Conservation (phyloP, 2,329 filamentous ascomycete genomes). For the Sporothrix mexicana region DNA sequence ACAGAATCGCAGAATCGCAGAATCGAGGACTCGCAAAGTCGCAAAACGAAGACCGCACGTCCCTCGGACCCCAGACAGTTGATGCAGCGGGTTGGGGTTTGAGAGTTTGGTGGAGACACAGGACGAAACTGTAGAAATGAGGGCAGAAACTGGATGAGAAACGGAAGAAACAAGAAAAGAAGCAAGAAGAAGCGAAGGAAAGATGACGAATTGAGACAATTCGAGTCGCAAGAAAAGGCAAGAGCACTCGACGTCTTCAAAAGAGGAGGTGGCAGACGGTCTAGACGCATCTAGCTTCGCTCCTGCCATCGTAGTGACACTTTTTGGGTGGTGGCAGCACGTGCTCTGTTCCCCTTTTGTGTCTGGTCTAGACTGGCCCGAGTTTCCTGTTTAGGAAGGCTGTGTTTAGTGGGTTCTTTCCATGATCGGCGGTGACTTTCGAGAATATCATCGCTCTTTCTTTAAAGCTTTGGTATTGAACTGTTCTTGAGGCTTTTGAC, state of each 20-base stretch:
- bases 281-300: slow-evolving; percentile 8
- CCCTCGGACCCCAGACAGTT: background rate
- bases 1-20: background rate
- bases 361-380: background rate
- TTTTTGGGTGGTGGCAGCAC: background rate
- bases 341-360: slow-evolving; percentile 7
- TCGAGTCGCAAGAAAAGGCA: background rate
- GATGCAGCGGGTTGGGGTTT: background rate
- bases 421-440: background rate
- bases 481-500: no score
- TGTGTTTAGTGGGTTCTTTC: background rate
- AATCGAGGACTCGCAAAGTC: background rate
- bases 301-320: background rate
- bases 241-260: background rate
- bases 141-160: no score
- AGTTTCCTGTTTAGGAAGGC: slow-evolving; percentile 8
- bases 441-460: background rate
- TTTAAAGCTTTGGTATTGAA: no score
- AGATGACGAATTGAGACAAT: no score
- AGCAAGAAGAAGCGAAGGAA: no score
- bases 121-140: no score
- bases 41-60: background rate
- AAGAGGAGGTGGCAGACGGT: slow-evolving; percentile 9
- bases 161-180: no score
- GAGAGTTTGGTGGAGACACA: no score